These are phyloP conservation scores for Pythium aphanidermatum DNA, from an alignment of 352 stramenopile genomes.

Conservation along the genomic window DNA sequence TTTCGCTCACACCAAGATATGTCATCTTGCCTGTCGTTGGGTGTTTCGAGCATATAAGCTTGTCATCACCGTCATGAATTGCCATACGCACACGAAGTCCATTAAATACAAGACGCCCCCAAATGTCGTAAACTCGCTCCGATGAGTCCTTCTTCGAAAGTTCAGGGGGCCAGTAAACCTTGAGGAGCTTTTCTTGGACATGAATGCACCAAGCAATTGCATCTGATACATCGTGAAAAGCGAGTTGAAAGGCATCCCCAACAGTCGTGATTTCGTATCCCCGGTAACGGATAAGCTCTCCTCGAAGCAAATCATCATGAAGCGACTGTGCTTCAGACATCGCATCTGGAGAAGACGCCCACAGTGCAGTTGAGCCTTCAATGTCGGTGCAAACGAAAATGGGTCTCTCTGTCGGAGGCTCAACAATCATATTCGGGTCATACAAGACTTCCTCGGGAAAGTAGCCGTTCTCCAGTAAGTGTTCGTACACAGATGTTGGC, in stretches of 20 bases:
- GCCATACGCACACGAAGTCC: slow-evolving; percentile 73
- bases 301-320: slow-evolving; percentile 64
- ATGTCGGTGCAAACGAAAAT: slow-evolving; percentile 85
- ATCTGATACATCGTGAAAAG: slow-evolving; percentile 62
- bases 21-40: slow-evolving; percentile 74
- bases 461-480: slow-evolving; percentile 54
- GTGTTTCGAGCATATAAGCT: slow-evolving; percentile 59
- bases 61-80: slow-evolving; percentile 63
- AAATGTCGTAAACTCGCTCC: slow-evolving; percentile 42
- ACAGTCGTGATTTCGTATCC: slow-evolving; percentile 81
- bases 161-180: slow-evolving; percentile 41
- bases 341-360: slow-evolving; percentile 31
- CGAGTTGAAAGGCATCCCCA: slow-evolving; percentile 75
- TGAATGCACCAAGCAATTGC: slow-evolving; percentile 58
- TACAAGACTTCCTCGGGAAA: slow-evolving; percentile 27
- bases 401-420: slow-evolving; percentile 39
- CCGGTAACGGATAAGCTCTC: slow-evolving; percentile 40
- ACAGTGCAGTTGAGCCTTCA: slow-evolving; percentile 68
- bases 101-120: slow-evolving; percentile 54
- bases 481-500: slow-evolving; percentile 50
- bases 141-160: slow-evolving; percentile 40
- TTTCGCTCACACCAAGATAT: slow-evolving; percentile 61
- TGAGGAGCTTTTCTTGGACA: slow-evolving; percentile 61
- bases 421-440: slow-evolving; percentile 21
- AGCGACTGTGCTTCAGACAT: slow-evolving; percentile 67